Base-by-base conservation (phyloP, 2,329 filamentous ascomycete species). In the Didymosphaeria variabile region DNA sequence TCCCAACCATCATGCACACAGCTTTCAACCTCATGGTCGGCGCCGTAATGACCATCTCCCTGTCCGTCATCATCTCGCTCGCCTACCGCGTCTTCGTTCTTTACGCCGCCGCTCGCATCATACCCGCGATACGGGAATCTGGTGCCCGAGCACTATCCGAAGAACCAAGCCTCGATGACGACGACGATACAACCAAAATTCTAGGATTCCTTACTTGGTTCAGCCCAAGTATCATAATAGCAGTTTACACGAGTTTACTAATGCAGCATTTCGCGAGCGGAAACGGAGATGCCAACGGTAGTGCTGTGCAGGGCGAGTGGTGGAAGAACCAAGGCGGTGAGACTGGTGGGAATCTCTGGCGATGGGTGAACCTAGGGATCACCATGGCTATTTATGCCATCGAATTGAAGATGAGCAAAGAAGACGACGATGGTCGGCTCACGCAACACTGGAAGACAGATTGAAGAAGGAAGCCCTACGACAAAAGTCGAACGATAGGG, bases 61-160 rank as follows among this genome's bases (percentile, higher is more conserved):
- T 95, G 0, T 97, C 93, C 0, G 94, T 98, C 64, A 91, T 99
- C 79, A 97, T 98, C 67, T 97, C 94, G 1, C 87, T 99, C 46
- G 89, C 92, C 32, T 99, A 97, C 79, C 91, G 95, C 55, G 90
- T 97, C 44, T 91, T 97, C 67, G 95, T 98, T 57, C 93, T 98
- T 76, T 98, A 98, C 79, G 93, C 93, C 60, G 94, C 94, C 23
- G 97, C 94, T 5, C 90, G 94, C 59, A 98, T 99, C 77, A 97
- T 99, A 59, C 95, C 95, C 0, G 94, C 94, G 0, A 90, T 99
- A 13, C 89, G 92, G 47, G 93, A 97, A 75, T 91, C 91, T 26
- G 94, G 94, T 17, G 93, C 92, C 3, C 86, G 89, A 63, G 92
- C 91, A 6, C 83, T 97, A 38, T 91, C 93, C 70, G 89, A 96